Evolutionary conservation across 768 basidiomycete species (phyloP).

Genomic region (Hygrophoropsis aurantiaca): DNA sequence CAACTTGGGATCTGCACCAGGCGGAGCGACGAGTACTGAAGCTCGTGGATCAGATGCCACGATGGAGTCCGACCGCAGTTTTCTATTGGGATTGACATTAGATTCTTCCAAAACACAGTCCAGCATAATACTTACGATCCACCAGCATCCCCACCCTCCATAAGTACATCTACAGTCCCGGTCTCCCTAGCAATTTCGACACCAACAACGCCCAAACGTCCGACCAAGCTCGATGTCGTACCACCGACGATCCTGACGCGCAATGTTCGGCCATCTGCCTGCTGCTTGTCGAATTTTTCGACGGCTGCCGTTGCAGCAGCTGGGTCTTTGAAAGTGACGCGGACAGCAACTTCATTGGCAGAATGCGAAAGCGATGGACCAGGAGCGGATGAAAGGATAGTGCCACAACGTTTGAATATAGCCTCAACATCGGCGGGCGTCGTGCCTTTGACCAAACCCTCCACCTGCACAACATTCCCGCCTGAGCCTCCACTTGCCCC

Average conservation of each 20-base stretch:
- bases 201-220: constrained; percentile 57
- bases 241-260: constrained; percentile 64
- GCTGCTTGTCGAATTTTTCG: constrained; percentile 73
- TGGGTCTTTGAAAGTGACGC: constrained; percentile 70
- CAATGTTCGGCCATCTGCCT: constrained; percentile 78
- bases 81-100: constrained; percentile 42
- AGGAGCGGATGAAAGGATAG: constrained; percentile 46
- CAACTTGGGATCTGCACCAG: constrained; percentile 57
- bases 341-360: constrained; percentile 51
- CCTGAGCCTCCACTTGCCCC: constrained; percentile 53
- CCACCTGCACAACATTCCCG: constrained; percentile 74
- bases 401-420: constrained; percentile 80
- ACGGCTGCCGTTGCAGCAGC: constrained; percentile 66
- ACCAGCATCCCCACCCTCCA: constrained; percentile 44
- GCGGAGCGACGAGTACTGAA: constrained; percentile 65
- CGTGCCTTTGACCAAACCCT: constrained; percentile 72
- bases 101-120: neutral
- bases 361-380: constrained; percentile 8
- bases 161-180: constrained; percentile 50
- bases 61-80: constrained; percentile 83
- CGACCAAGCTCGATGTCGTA: constrained; percentile 52
- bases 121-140: constrained; percentile 47
- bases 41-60: constrained; percentile 62
- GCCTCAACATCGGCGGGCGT: constrained; percentile 83
- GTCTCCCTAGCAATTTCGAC: constrained; percentile 43